These are phyloP conservation scores for Cubamyces lactineus DNA, from an alignment of 768 basidiomycete species.

Conservation along the genomic window DNA sequence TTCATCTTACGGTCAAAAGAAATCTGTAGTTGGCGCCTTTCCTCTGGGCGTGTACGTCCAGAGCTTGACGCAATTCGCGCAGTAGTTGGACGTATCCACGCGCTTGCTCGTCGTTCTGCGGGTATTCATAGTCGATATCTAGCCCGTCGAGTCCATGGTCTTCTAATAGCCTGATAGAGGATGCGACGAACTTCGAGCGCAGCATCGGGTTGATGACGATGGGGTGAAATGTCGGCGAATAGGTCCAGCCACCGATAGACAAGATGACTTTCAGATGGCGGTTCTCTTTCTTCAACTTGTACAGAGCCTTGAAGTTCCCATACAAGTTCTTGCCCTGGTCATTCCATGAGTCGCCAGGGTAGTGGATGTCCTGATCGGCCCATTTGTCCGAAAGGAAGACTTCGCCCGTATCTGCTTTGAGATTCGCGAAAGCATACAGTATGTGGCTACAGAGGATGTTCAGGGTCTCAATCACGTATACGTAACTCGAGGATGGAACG, in stretches of 20 bases:
- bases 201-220: slow-evolving; percentile 67
- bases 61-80: slow-evolving; percentile 67
- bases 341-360: slow-evolving; percentile 94
- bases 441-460: slow-evolving; percentile 59
- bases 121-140: slow-evolving; percentile 95
- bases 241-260: slow-evolving; percentile 96
- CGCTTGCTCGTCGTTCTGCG: slow-evolving; percentile 76
- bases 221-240: slow-evolving; percentile 85
- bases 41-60: slow-evolving; percentile 77
- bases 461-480: background rate
- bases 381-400: slow-evolving; percentile 88
- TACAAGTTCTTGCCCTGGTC: slow-evolving; percentile 90
- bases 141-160: slow-evolving; percentile 93
- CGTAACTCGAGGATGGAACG: slow-evolving; percentile 31
- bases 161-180: slow-evolving; percentile 79
- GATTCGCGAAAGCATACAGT: slow-evolving; percentile 91
- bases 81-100: slow-evolving; percentile 83
- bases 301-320: slow-evolving; percentile 93
- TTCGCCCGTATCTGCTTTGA: slow-evolving; percentile 82
- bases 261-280: slow-evolving; percentile 80
- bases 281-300: slow-evolving; percentile 85
- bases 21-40: slow-evolving; percentile 66
- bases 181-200: slow-evolving; percentile 79
- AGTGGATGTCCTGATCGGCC: slow-evolving; percentile 98
- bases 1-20: slow-evolving; percentile 66